Evolutionary conservation across 352 stramenopile species (phyloP).

Genomic region (Phytophthora macrochlamydospora): DNA sequence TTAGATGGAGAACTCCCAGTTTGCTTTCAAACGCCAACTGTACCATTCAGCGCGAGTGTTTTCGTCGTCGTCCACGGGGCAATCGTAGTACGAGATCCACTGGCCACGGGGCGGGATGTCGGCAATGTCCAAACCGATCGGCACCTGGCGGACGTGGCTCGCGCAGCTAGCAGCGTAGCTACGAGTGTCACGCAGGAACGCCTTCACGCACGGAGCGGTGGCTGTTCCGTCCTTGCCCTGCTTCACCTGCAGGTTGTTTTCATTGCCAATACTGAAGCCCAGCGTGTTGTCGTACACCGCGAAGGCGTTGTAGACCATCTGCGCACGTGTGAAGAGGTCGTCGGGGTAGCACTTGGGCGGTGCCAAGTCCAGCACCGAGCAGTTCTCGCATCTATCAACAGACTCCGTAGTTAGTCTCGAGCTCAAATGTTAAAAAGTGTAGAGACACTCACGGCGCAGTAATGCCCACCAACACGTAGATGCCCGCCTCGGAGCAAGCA

Average conservation of each 20-base stretch:
- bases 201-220: conserved; percentile 68
- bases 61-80: conserved; percentile 53
- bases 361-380: conserved; percentile 51
- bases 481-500: conserved; percentile 57
- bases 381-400: conserved; percentile 53
- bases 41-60: conserved; percentile 60
- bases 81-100: conserved; percentile 74
- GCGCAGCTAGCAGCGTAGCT: conserved; percentile 55
- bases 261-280: conserved; percentile 62
- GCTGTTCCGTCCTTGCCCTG: conserved; percentile 29
- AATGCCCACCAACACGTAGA: conserved; percentile 78
- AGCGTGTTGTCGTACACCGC: conserved; percentile 79
- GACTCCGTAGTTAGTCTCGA: not conserved
- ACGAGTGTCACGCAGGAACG: conserved; percentile 58
- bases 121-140: conserved; percentile 68
- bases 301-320: conserved; percentile 77
- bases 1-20: not conserved
- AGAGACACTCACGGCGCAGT: conserved; percentile 46
- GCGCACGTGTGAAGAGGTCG: conserved; percentile 53
- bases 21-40: too few relatives aligned
- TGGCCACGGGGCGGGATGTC: conserved; percentile 55
- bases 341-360: conserved; percentile 63
- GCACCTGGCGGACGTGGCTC: conserved; percentile 49
- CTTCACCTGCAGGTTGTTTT: conserved; percentile 56
- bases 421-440: too few relatives aligned